These are phyloP conservation scores for Scutellaria baicalensis DNA, from an alignment of 257 asterid species.

Conservation along the genomic window DNA sequence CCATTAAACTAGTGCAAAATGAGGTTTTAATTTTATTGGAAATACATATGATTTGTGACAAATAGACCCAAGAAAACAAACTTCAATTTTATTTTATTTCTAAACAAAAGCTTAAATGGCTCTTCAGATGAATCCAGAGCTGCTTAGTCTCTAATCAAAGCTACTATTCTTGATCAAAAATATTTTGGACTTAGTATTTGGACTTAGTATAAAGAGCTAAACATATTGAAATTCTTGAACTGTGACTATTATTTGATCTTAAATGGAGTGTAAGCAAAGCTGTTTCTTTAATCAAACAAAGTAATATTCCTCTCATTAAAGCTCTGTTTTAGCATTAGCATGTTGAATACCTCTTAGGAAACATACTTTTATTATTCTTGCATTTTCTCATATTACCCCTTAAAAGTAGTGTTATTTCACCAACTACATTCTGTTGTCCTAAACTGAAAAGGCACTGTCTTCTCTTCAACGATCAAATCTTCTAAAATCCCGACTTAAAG, in stretches of 20 bases:
- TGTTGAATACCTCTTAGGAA: background rate
- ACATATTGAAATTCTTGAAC: background rate
- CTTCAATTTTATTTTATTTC: background rate
- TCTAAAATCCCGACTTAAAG: background rate
- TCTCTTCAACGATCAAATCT: constrained; percentile 4
- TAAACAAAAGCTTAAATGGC: background rate
- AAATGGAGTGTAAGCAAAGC: no score
- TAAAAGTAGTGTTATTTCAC: background rate
- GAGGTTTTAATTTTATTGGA: background rate
- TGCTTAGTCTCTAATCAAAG: background rate
- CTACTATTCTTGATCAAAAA: background rate
- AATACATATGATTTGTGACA: background rate
- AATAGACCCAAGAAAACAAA: background rate
- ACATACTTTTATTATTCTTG: background rate
- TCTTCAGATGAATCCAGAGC: constrained; percentile 2
- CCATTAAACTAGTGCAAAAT: constrained; percentile 7
- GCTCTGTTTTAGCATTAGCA: background rate
- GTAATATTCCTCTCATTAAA: background rate
- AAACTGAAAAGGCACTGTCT: background rate
- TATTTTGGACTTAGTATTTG: no score
- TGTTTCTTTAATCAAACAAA: background rate
- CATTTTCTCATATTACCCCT: background rate
- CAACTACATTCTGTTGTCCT: background rate
- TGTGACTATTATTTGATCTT: background rate
- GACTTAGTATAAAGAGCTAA: background rate